Base-by-base conservation (phyloP, 1,284 basidiomycete genomes). In the Sanghuangporus baumii region DNA sequence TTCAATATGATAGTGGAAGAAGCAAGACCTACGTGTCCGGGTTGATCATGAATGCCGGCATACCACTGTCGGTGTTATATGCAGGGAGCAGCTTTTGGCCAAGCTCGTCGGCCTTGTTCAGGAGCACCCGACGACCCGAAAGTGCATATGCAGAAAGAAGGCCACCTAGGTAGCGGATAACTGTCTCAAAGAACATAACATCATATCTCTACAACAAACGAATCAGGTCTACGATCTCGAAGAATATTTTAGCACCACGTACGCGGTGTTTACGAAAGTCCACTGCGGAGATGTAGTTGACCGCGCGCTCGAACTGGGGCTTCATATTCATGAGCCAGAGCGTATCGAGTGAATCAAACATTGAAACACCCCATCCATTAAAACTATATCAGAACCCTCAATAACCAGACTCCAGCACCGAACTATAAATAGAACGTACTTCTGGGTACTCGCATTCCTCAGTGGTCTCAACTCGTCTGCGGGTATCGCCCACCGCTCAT, bases 151-250 rank as follows among this genome's bases (percentile, higher is more conserved):
- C 92, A 2, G 91, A 90, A 3, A 95, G 75, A 8, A 95, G 74
- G 6, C 93, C 92, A 11, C 93, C 94, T 3, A 96, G 81, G 73
- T 95, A 94, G 26, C 94, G 84, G 63, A 96, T 96, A 23, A 86
- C 82, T 0, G 92, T 95, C 74, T 96, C 94, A 67, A 96, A 96
- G 67, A 87, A 89, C 0, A 87, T 84, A 0, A 79, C 80, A 40
- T 72, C 67, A 61, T 72, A 72, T 65, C 69, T 57, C 20, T 57
- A 37, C 48, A 67, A 77, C 77, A 48, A 23, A 78, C 69, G 23
- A 77, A 2, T 7, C 38, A 6, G 40, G 56, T 16, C 23, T 23
- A 16, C 37, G 9, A 36, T 43, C 11, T n/a, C 14, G 4, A 34
- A 31, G 43, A 40, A 36, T 63, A 59, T 48, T n/a, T 40, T 38